phyloP scores from a whole-genome alignment of 345 rosid genomes.

The Aquilaria sinensis region DNA sequence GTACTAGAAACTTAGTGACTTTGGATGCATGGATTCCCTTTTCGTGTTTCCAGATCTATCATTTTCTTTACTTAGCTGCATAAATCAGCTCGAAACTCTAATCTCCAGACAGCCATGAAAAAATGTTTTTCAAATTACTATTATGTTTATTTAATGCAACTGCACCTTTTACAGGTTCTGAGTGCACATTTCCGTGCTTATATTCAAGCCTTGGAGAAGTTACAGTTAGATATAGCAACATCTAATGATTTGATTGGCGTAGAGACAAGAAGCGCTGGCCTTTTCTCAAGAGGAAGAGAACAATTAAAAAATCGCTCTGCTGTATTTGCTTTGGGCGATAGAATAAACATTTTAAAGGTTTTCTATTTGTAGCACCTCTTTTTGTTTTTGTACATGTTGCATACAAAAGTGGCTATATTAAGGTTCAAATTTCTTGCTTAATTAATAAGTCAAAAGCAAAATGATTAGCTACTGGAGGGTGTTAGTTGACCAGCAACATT shows the following conservation, averaged over 20 bases:
- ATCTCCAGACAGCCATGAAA: no score
- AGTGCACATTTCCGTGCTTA: conserved; percentile 98
- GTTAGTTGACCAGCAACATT: background rate
- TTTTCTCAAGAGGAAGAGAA: conserved; percentile 85
- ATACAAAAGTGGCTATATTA: no score
- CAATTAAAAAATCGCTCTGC: conserved; percentile 90
- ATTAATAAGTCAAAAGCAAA: no score
- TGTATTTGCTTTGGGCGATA: conserved; percentile 90
- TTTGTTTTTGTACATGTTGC: no score
- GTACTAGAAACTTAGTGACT: no score
- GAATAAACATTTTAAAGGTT: conserved; percentile 91
- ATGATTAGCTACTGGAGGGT: background rate
- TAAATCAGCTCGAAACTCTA: no score
- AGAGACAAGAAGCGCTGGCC: conserved; percentile 80
- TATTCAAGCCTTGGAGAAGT: conserved; percentile 92
- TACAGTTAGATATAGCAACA: conserved; percentile 95
- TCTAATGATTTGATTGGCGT: conserved; percentile 91
- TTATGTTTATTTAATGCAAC: background rate
- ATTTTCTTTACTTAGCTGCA: no score
- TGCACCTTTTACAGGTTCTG: conserved; percentile 59
- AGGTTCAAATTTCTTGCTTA: no score
- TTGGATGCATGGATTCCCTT: no score
- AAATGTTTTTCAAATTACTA: no score
- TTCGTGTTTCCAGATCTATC: no score
- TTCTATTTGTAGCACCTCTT: background rate